phyloP scores from a whole-genome alignment of 768 basidiomycete species.

The Rhizopogon roseolus region DNA sequence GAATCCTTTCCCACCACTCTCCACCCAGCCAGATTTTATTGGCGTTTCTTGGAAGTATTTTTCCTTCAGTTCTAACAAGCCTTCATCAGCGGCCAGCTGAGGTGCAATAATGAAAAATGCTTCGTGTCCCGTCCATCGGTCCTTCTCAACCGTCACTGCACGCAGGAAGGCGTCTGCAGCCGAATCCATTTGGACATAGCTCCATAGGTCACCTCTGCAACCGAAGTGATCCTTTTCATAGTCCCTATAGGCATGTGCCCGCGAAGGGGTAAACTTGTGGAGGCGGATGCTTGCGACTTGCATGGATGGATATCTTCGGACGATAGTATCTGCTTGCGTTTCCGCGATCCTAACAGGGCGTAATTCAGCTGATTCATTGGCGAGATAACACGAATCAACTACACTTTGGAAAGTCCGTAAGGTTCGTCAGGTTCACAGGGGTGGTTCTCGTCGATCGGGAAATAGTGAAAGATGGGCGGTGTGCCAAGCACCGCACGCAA shows the following conservation, averaged over 20 bases:
- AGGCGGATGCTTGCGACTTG: conserved; percentile 67
- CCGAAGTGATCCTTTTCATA: conserved; percentile 15
- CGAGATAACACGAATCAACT: conserved; percentile 12
- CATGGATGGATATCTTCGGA: conserved; percentile 54
- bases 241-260: conserved; percentile 21
- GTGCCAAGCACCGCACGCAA: conserved; percentile 46
- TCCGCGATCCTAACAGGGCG: conserved; percentile 48
- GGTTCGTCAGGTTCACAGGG: conserved; percentile 63
- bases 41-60: conserved; percentile 51
- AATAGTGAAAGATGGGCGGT: conserved; percentile 44
- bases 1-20: conserved; percentile 42
- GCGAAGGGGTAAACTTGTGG: conserved; percentile 47
- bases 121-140: conserved; percentile 57
- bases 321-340: conserved; percentile 62
- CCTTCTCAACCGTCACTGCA: conserved; percentile 43
- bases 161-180: conserved; percentile 61
- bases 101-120: conserved; percentile 66
- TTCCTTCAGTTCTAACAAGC: conserved; percentile 40
- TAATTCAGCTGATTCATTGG: not conserved
- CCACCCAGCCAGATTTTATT: conserved; percentile 38
- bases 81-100: conserved; percentile 40
- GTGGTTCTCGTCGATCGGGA: conserved; percentile 64
- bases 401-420: conserved; percentile 69
- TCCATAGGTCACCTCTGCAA: conserved; percentile 54
- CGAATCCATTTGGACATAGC: conserved; percentile 65